Evolutionary conservation across 164 flowering plant species (phyloP).

Genomic region (Litsea cubeba): DNA sequence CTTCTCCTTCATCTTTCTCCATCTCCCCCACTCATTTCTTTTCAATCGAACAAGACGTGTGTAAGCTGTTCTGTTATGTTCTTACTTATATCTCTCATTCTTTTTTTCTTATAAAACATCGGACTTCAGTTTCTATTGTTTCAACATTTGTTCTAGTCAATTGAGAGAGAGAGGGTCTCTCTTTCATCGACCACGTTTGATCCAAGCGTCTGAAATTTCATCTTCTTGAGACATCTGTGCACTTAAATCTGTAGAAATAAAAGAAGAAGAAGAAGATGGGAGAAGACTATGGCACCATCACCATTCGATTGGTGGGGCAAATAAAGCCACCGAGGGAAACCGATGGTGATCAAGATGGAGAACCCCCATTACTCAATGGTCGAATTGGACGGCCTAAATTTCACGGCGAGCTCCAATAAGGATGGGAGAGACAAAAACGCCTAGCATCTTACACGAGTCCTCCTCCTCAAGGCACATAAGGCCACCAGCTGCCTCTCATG

Average conservation of each 20-base stretch:
- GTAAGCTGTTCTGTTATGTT: slow-evolving; percentile 12
- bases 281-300: slow-evolving; percentile 37
- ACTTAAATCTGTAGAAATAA: neutral
- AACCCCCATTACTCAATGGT: slow-evolving; percentile 84
- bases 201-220: too few relatives aligned
- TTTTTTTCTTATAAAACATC: neutral
- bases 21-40: neutral
- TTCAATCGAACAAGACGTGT: slow-evolving; percentile 18
- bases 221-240: too few relatives aligned
- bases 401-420: slow-evolving; percentile 19
- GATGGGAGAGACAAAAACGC: slow-evolving; percentile 74
- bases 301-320: slow-evolving; percentile 64
- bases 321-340: slow-evolving; percentile 58
- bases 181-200: slow-evolving; percentile 3
- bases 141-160: neutral
- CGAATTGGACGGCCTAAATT: slow-evolving; percentile 54
- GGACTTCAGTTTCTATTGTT: neutral
- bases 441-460: slow-evolving; percentile 92
- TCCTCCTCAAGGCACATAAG: slow-evolving; percentile 80
- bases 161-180: neutral
- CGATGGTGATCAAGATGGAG: slow-evolving; percentile 85
- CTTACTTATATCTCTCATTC: neutral
- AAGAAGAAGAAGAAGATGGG: neutral
- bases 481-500: slow-evolving; percentile 91
- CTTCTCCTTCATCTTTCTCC: too few relatives aligned